Base-by-base conservation (phyloP, 768 basidiomycete species). In the Xanthoconium stramineum region DNA sequence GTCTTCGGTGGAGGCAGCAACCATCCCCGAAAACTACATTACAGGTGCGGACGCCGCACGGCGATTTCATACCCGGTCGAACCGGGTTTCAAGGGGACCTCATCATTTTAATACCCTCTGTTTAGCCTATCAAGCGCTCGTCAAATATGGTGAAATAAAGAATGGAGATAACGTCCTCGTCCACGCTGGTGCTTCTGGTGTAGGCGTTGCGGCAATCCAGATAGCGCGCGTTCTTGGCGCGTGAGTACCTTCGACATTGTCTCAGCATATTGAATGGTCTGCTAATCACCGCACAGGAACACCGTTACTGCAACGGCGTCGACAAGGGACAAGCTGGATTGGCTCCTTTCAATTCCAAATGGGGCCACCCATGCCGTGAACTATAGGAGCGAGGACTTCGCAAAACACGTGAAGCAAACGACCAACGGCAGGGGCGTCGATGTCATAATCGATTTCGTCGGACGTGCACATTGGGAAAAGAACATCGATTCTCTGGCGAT, bases 161-260 rank as follows among this genome's bases (percentile, higher is more conserved):
- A 66, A 78, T 59, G 83, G 84, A 36, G 86, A 92, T 46, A 74
- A 88, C 64, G 90, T 93, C 11, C 80, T 98, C 15, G 79, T 98
- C 13, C 96, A 98, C 66, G 93, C 94, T 19, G 95, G 87, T 8
- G 93, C 93, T 4, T 92, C 90, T 13, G 93, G 94, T 30, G 93
- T 97, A 5, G 94, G 94, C 2, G 69, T 95, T 15, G 87, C 94
- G 3, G 91, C 91, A 14, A 91, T 89, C 47, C 95, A 98, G 71
- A 74, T 97, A 19, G 91, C 94, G 19, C 83, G 90, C 28, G 66
- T 80, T 44, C 82, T 79, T 58, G 83, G 83, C 55, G 89, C 89
- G 89, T 91, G 65, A 75, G 88, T 79, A 10, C 6, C 15, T 50
- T 47, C 17, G 44, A 47, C 38, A 4, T 42, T 20, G 52, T 49